Base-by-base conservation (phyloP, 2,329 filamentous ascomycete genomes). In the Tolypocladium paradoxum region DNA sequence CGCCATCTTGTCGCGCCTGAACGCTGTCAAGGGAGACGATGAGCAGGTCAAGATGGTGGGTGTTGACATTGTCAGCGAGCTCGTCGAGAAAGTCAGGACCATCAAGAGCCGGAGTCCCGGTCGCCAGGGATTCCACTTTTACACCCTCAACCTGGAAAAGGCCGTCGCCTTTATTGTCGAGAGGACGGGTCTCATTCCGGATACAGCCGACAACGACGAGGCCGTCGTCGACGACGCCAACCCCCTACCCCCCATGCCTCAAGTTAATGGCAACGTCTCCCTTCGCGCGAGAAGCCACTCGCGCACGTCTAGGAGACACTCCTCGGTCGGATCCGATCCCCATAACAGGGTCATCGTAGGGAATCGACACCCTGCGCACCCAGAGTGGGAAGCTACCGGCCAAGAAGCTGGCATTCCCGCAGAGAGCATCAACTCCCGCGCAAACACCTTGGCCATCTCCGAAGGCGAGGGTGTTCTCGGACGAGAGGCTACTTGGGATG, bases 401-500 rank as follows among this genome's bases (percentile, higher is more conserved):
- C 77, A 81, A 37, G 88, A 93, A 64, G 90, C 88, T 6, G 88
- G 85, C 20, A 73, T 91, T n/a, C 88, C 84, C 1, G 80, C 81
- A 3, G 84, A 84, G 60, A 82, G 79, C 52, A 77, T 92, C 62
- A 91, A 92, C 66, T 84, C 82, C 22, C 82, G 91, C 51, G 85
- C 86, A 53, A 92, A 91, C 67, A 93, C 90, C 1, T 79, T 97
- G 11, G 90, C 91, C 31, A 96, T 96, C 54, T 96, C 91, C 0
- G 92, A 97, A 72, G 92, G 93, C 6, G 87, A 96, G 64, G 93
- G 92, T 27, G 80, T 87, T 4, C 76, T 96, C 7, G 93, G 92
- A 12, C 81, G 93, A 49, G 92, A 97, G 75, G 93, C 93, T 35
- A 99, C 93, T 0, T 99, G 93, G 93, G 93, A 99, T 64, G 93